Percentiles rank a stretch among this genome's conserved stretches.
Evolutionary conservation across 2,329 filamentous ascomycete genomes (phyloP).

Genomic region (Tympanopsis confertula): DNA sequence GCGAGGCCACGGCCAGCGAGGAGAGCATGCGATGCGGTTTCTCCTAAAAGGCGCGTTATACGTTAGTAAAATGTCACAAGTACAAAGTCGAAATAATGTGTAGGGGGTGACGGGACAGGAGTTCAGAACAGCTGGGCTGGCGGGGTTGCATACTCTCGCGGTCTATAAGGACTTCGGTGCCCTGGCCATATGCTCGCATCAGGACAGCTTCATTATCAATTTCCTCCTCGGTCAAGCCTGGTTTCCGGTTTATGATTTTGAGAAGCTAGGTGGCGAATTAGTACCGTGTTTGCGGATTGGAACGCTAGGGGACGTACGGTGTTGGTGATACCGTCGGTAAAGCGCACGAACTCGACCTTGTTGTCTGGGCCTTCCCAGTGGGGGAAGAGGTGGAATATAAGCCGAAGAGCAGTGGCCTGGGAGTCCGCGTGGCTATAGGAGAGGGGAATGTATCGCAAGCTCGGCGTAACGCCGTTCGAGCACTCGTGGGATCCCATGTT

Average conservation of each 20-base stretch:
- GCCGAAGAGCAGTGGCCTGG: conserved; percentile 41
- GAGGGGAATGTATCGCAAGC: conserved; percentile 28
- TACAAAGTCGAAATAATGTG: neutral
- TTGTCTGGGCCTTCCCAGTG: conserved; percentile 46
- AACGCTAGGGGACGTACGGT: conserved; percentile 30
- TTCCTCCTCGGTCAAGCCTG: conserved; percentile 60
- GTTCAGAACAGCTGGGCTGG: neutral
- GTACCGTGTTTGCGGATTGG: neutral
- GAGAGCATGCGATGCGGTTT: conserved; percentile 69
- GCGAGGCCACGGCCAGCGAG: conserved; percentile 75
- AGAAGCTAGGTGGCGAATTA: neutral
- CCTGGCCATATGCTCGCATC: conserved; percentile 84
- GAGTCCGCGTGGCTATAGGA: conserved; percentile 46
- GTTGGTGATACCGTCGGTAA: conserved; percentile 60
- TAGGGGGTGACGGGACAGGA: neutral
- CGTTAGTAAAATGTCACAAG: neutral
- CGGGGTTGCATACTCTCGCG: conserved; percentile 51
- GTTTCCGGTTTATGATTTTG: conserved; percentile 1
- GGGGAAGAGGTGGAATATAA: conserved; percentile 46
- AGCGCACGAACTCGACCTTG: conserved; percentile 47
- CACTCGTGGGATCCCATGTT: no score
- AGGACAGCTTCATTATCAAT: conserved; percentile 78
- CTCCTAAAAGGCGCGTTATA: no score
- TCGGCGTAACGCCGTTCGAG: neutral
- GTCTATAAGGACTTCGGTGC: conserved; percentile 91